Evolutionary conservation across 805 yeast genomes (phyloP), one percentile per base, ranked within the genome.

Genomic region (Lipomyces yamadae): DNA sequence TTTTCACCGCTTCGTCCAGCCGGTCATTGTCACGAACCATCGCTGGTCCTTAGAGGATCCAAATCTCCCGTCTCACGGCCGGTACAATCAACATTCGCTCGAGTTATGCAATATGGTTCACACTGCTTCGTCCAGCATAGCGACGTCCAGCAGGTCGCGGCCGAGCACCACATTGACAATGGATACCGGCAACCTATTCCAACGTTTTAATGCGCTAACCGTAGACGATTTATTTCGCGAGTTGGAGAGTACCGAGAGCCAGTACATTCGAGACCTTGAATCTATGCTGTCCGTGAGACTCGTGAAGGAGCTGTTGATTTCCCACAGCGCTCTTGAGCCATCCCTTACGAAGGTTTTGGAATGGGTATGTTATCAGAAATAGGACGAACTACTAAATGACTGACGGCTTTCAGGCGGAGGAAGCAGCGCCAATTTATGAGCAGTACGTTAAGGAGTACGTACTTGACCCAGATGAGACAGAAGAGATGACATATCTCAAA

Each of bases 351-450:
- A 62, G 35, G 58, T 60, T 13, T 61, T 67, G 15, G 48, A 60
- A 24, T 67, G 68, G 68, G 70, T 67, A 59, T 5, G 65, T n/a
- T 13, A 18, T n/a, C 8, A 18, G 2, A 24, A n/a, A 4, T 11
- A 37, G 24, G 30, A 48, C 35, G 13, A 32, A 24, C 18, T 15
- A 11, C 6, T n/a, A 29, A 45, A 48, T 35, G 6, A 24, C 45
- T 29, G 18, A n/a, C 30, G 54, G 13, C 8, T 7, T 18, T 3
- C 53, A 69, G 72, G 71, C 64, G 8, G 71, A 64, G 59, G 65
- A 65, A 45, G 72, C 71, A 11, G 70, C 69, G 2, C 69, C 74
- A 2, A 60, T 70, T 24, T 72, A 72, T 34, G 42, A 61, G 15
- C 60, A 53, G 30, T 72, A 72, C 60, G 37, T 72, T 34, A 62